Evolutionary conservation across 257 asterid species (phyloP), one percentile per base, ranked within the genome.

Genomic region (Jacaranda mimosifolia): DNA sequence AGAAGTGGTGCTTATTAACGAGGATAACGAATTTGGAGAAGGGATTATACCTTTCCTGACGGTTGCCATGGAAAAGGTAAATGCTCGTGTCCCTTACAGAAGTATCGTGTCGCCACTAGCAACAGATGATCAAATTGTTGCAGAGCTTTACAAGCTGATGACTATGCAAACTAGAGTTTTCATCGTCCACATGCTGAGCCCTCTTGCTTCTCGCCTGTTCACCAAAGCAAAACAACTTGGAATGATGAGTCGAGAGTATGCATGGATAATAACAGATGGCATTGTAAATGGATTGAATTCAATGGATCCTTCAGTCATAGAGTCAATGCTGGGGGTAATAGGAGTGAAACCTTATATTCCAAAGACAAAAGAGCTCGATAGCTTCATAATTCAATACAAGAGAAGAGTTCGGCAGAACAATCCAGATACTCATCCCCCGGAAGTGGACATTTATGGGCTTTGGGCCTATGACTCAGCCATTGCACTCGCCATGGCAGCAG

Each of bases 401-500:
- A 73, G 1, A 35, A 60, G 45, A 12, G 11, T 73, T 9, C 71
- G 10, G 18, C 9, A 17, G 14, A 73, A 73, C 57, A 73, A 46
- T 35, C 38, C 62, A n/a, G 45, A 32, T 26, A 10, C 18, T 9
- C 5, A 2, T 14, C 0, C 3, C 5, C 49, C 17, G 15, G 72
- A 74, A 35, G 9, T 74, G 10, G 18, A 74, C 63, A 48, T 74
- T 38, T 74, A 35, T 10, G 49, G 63, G 63, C 6, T 74, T 17
- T 74, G 79, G 79, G 79, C 79, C 32, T 62, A 48, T 26, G 79
- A 74, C 19, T 55, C 64, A 3, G 79, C 72, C 9, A 42, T 36
- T 10, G 83, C 86, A 59, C 57, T 83, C 18, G 86, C 86, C 35
- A 79, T 75, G 38, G 83, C 86, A 8, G 81, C 69, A 46, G 86